Conservation (phyloP, 805 yeast genomes). For the Diddensiella caesifluorescens region DNA sequence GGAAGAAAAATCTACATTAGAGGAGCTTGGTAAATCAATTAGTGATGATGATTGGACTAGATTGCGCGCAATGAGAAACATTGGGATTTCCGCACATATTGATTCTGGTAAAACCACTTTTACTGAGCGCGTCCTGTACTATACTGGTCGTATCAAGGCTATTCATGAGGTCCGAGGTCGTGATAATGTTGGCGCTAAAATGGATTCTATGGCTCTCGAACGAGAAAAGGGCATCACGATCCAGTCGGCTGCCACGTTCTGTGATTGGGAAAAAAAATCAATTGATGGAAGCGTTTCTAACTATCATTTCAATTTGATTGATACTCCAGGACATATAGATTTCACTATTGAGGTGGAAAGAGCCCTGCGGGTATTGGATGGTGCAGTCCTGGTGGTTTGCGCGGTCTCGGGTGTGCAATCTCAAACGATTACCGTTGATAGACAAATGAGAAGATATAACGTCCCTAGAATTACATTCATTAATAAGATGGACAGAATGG, state of each 20-base stretch:
- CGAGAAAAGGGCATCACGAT: constrained; percentile 98
- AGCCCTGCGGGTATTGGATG: constrained; percentile 95
- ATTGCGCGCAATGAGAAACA: constrained; percentile 69
- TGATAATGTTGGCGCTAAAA: constrained; percentile 97
- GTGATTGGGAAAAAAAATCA: constrained; percentile 76
- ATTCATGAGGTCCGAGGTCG: constrained; percentile 95
- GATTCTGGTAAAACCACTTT: constrained; percentile 98
- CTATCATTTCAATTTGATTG: constrained; percentile 90
- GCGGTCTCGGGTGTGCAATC: constrained; percentile 98
- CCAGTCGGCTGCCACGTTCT: constrained; percentile 97
- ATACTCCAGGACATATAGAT: constrained; percentile 98
- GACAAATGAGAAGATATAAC: constrained; percentile 97
- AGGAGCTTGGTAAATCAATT: constrained; percentile 25
- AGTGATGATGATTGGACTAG: constrained; percentile 35
- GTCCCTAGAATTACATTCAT: constrained; percentile 95
- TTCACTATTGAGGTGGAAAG: constrained; percentile 98
- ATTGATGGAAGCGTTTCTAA: constrained; percentile 42
- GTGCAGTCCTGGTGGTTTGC: constrained; percentile 97
- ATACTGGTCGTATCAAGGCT: constrained; percentile 95
- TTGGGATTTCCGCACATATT: constrained; percentile 96
- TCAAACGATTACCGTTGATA: constrained; percentile 96
- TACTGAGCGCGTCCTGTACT: constrained; percentile 92
- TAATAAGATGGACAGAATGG: constrained; percentile 99
- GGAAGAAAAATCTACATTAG: constrained; percentile 28
- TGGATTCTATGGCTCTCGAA: constrained; percentile 99